Evolutionary conservation across 2,329 filamentous ascomycete species (phyloP).

Genomic region (Alternaria panax): DNA sequence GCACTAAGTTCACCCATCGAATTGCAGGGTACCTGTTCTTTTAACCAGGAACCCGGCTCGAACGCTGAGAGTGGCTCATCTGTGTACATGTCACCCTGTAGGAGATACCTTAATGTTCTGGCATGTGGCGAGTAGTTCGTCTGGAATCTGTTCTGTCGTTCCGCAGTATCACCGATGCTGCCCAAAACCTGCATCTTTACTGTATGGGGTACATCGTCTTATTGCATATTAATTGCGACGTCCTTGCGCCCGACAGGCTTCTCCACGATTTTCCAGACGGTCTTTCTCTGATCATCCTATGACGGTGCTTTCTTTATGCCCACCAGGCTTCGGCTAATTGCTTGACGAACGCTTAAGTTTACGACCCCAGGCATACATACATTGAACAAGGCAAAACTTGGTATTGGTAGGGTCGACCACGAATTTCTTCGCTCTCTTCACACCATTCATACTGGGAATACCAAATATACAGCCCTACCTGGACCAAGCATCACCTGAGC

Average conservation of each 20-base stretch:
- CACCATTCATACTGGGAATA: not conserved
- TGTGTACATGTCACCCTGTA: not conserved
- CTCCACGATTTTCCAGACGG: conserved; percentile 10
- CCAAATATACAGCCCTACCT: not conserved
- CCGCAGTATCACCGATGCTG: not conserved
- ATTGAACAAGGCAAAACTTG: not conserved
- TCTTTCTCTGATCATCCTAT: conserved; percentile 20
- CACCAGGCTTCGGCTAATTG: conserved; percentile 31
- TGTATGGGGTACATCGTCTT: not conserved
- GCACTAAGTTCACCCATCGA: not conserved
- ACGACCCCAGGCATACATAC: conserved; percentile 9
- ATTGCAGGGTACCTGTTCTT: not conserved
- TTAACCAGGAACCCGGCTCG: conserved; percentile 1
- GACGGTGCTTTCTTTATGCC: conserved; percentile 2
- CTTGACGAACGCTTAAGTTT: conserved; percentile 34
- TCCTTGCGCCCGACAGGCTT: not conserved
- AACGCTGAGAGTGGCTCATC: conserved; percentile 1
- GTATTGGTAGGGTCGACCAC: not conserved
- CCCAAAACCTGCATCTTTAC: not conserved
- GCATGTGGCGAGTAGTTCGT: not conserved
- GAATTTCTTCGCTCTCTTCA: not conserved
- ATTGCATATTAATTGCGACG: not conserved
- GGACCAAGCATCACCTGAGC: not conserved
- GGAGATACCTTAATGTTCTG: not conserved
- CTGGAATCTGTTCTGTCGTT: not conserved